phyloP scores from a whole-genome alignment of 176 grass and related monocot species.

The Aegilops speltoides region DNA sequence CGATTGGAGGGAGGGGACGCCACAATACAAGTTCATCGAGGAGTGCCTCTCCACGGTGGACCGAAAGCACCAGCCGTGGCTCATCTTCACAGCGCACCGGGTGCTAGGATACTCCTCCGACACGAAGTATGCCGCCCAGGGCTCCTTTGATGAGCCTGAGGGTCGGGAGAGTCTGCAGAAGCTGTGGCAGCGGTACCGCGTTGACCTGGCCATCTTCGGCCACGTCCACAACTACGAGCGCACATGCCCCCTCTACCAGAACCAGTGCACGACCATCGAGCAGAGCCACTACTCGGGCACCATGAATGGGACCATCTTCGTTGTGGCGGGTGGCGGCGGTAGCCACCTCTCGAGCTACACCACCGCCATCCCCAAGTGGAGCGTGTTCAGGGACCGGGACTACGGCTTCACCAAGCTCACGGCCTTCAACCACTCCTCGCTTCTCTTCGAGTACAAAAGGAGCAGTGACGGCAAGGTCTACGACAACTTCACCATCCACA shows the following conservation, averaged over 20 bases:
- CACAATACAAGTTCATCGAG: slow-evolving; percentile 74
- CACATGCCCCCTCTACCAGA: no score
- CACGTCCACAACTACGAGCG: no score
- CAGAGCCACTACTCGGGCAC: no score
- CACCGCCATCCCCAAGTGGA: slow-evolving; percentile 51
- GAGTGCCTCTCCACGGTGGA: slow-evolving; percentile 75
- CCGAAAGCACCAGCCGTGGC: slow-evolving; percentile 86
- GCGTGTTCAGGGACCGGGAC: slow-evolving; percentile 50
- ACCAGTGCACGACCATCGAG: no score
- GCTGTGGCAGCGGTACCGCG: no score
- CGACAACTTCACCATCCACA: slow-evolving; percentile 62
- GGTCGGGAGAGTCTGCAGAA: no score
- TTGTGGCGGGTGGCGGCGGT: no score
- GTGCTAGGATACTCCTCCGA: slow-evolving; percentile 85
- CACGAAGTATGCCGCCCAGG: background rate
- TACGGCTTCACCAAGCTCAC: slow-evolving; percentile 83
- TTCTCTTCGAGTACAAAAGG: slow-evolving; percentile 84
- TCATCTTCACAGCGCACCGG: slow-evolving; percentile 73
- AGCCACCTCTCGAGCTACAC: slow-evolving; percentile 27
- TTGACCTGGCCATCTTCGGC: no score
- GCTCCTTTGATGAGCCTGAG: no score
- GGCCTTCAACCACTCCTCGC: slow-evolving; percentile 85
- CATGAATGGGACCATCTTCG: no score
- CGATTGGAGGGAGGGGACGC: slow-evolving; percentile 71
- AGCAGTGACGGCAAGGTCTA: slow-evolving; percentile 61